Base-by-base conservation (phyloP, 2,329 filamentous ascomycete genomes). In the Botrytis hyacinthi region DNA sequence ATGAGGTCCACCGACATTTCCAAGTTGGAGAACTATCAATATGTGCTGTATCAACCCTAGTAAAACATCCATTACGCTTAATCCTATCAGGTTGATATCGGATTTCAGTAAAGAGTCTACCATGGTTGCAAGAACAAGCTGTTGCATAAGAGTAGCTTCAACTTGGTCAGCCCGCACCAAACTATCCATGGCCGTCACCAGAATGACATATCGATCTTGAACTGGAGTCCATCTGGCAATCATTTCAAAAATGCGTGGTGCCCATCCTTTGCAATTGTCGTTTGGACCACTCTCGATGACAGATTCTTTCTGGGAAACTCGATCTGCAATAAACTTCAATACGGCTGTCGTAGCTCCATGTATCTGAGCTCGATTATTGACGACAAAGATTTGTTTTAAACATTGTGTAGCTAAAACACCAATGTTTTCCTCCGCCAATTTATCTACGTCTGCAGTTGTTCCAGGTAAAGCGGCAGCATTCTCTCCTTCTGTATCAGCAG, bases 41-140 rank as follows among this genome's bases (percentile, higher is more conserved):
- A 95, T 92, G 80, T 97, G 94, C 76, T 93, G 91, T 76, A 98
- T 89, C 22, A 99, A 86, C 2, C 94, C 92, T 22, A 97, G 86
- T 42, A 98, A 85, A 29, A 98, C 91, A 81, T 99, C 96, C 91
- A 98, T 98, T 70, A 98, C 92, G 81, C 95, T 98, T 63, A 99
- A 86, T 1, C 96, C 96, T 75, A 99, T 98, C 80, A 98, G 87
- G 82, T 98, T 98, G 80, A 97, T 91, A 60, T 95, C 91, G 0
- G 95, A 98, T 70, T 92, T 91, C 65, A 99, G 85, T 16, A 98
- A 86, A 75, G 92, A 93, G 75, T 93, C 90, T 74, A 98, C 90
- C 83, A 98, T 90, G 61, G 90, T 91, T 0, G 92, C 89, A 74
- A 97, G 85, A 7, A 92, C 89, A 71, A 94, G 85, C 79, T 97